Evolutionary conservation across 495 filamentous ascomycete species (phyloP), one percentile per base, ranked within the genome.

Genomic region (Lasiosphaeriaceae sp.): DNA sequence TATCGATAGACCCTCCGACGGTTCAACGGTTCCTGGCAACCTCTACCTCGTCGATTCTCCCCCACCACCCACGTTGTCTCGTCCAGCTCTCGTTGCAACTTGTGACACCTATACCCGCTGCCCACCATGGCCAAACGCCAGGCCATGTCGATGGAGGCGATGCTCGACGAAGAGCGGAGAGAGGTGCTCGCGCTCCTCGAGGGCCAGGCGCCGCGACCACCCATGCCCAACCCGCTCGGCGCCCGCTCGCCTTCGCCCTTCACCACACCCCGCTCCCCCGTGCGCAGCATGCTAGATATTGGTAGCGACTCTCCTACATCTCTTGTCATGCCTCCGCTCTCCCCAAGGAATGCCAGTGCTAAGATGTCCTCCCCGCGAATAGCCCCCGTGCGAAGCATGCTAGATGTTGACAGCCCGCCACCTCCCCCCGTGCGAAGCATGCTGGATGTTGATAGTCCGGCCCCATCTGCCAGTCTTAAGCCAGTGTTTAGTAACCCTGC

Each of bases 91-190:
- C 1, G 11, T 3, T 39, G 14, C 39, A 14, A 12, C 14, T 17
- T 7, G 21, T 23, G 47, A 24, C 14, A 31, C 26, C 26, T 3
- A 31, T 31, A 31, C 37, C 24, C 14, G 50, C 23, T 19, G 63
- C 62, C 58, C 66, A 61, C 12, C 53, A 71, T 71, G 68, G 56
- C 69, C 24, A 55, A 55, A 8, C 62, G 66, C 24, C 66, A 63
- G 26, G 44, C 66, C 11, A 80, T 80, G 86, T 89, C 88, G 59
- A 80, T 89, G 55, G 86, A 90, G 74, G 77, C 83, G 21, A 82
- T 84, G 51, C 76, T 89, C 46, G 86, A 90, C 64, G 84, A 90
- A 71, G 88, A 91, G 74, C 79, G 85, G 46, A 78, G 77, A 55
- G 88, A 88, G 71, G 80, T 90, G 43, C 75, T 90, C 61, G 82